A percentile compares a stretch with the other conserved stretches of the same genome.
These are phyloP conservation scores for Xerocomellus intermedius DNA, from an alignment of 768 basidiomycete genomes.

Conservation along the genomic window DNA sequence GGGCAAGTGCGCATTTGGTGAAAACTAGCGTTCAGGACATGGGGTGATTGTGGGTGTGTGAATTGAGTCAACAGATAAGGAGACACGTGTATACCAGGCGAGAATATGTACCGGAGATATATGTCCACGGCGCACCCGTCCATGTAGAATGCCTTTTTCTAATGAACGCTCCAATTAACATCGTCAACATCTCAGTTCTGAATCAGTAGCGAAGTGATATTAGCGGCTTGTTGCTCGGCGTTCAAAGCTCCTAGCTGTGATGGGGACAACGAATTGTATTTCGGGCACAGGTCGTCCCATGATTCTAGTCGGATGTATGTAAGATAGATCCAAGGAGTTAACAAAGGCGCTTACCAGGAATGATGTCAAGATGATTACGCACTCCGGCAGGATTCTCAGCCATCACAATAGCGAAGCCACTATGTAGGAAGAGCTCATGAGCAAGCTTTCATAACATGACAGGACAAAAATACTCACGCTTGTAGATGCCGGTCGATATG, in stretches of 20 bases:
- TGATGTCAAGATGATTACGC: constrained; percentile 5
- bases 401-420: constrained; percentile 29
- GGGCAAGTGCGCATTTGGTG: too few species aligned
- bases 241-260: constrained; percentile 23
- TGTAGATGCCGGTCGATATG: constrained; percentile 32
- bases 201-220: too few species aligned
- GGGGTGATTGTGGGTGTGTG: too few species aligned
- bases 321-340: not conserved
- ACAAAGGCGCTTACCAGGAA: constrained; percentile 12
- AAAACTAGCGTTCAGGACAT: too few species aligned
- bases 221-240: constrained; percentile 17
- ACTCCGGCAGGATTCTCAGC: constrained; percentile 24
- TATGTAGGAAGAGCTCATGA: not conserved
- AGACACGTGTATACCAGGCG: too few species aligned
- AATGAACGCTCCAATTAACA: not conserved
- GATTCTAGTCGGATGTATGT: constrained; percentile 12
- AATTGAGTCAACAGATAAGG: too few species aligned
- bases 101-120: too few species aligned
- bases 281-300: constrained; percentile 28
- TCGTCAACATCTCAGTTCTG: not conserved
- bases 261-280: constrained; percentile 14
- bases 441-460: not conserved
- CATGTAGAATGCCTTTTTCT: not conserved
- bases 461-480: constrained; percentile 10
- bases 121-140: too few species aligned